A percentile compares a stretch with the other conserved stretches of the same genome.
phyloP scores from a whole-genome alignment of 345 rosid genomes.

The Leavenworthia alabamica region DNA sequence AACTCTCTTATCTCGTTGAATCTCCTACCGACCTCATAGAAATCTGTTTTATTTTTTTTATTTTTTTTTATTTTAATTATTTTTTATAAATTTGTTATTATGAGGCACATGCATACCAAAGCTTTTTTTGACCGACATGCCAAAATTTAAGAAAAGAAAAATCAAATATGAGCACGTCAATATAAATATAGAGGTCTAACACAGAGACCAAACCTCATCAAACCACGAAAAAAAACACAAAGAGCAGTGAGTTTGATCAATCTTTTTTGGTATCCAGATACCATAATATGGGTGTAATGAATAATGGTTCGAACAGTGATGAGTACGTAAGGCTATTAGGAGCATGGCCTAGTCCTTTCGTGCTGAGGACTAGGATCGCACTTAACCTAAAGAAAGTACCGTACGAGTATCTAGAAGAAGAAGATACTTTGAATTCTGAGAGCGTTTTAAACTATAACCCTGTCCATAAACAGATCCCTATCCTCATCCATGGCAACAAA shows the following conservation, averaged over 20 bases:
- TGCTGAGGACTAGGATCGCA: slow-evolving; percentile 54
- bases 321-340: slow-evolving; percentile 53
- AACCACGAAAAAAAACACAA: not conserved
- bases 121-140: slow-evolving; percentile 27
- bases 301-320: slow-evolving; percentile 22
- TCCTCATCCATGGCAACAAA: slow-evolving; percentile 36
- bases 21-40: not conserved
- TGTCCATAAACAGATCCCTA: slow-evolving; percentile 32
- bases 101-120: slow-evolving; percentile 14
- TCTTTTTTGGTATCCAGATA: not conserved
- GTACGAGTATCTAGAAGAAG: slow-evolving; percentile 32
- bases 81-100: not conserved
- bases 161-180: not conserved
- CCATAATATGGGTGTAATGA: slow-evolving; percentile 8
- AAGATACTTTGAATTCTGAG: slow-evolving; percentile 26
- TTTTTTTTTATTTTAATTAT: not conserved
- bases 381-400: slow-evolving; percentile 30
- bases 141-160: slow-evolving; percentile 3
- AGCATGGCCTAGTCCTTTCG: slow-evolving; percentile 79
- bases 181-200: slow-evolving; percentile 8
- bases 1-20: slow-evolving; percentile 13
- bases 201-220: slow-evolving; percentile 15
- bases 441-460: slow-evolving; percentile 33
- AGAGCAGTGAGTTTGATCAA: slow-evolving; percentile 13
- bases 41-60: not conserved